Base-by-base conservation (phyloP, 2,329 filamentous ascomycete genomes). In the Hymenoscyphus fructigenus region DNA sequence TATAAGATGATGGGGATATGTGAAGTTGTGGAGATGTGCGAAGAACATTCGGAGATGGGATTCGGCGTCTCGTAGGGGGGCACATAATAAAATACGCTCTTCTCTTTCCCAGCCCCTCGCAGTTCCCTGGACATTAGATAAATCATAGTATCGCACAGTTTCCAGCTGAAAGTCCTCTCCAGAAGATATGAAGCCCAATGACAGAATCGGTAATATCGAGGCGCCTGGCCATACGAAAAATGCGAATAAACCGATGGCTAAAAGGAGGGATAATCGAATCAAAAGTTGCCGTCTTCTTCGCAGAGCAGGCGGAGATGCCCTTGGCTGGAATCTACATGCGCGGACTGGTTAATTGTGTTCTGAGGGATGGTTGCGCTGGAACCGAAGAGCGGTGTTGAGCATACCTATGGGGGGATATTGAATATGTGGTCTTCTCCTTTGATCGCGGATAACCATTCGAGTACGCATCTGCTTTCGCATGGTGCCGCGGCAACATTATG, bases 21-120 rank as follows among this genome's bases (percentile, higher is more conserved):
- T 99, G 70, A 99, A 90, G 79, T 99, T 99, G 71, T 88, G 89
- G 65, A 99, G 84, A 76, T 99, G 96, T n/a, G 91, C 90, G 80
- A 99, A 99, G 85, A 99, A 98, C 94, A 99, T 98, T 67, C 90
- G 87, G 59, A 99, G 80, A 83, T 99, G 95, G 29, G 91, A 85
- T 74, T 96, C 89, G 57, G 95, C 95, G 78, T 99, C 96, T 78
- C 95, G 88, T 63, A 99, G 85, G 56, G 95, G 95, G 17, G 96
- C 95, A 78, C 95, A 98, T 65, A 99, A 85, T 36, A 99, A 83
- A 70, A 99, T 97, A 69, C 95, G 88, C 80, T 99, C 95, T 77
- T 96, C 95, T 66, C 93, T 86, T 78, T 98, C 94, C 95, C 95
- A 99, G 5, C 95, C 96, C 69, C 91, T 88, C 61, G 91, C 92